These are phyloP conservation scores for Starmerella kuoi DNA, from an alignment of 805 yeast species.

Conservation along the genomic window DNA sequence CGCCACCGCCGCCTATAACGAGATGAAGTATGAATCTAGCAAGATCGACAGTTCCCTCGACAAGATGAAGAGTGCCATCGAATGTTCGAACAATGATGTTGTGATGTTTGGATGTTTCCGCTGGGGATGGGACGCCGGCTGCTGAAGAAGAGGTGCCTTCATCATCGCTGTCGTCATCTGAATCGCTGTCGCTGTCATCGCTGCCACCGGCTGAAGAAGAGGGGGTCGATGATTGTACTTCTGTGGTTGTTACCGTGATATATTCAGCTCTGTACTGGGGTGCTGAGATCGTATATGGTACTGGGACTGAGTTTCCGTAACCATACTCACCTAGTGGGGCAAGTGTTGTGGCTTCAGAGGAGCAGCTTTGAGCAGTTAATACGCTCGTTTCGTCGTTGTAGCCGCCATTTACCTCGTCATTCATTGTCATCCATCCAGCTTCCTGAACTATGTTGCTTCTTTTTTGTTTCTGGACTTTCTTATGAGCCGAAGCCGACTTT, in stretches of 20 bases:
- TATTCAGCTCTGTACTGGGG: constrained; percentile 3
- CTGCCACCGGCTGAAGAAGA: not conserved
- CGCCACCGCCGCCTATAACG: constrained; percentile 5
- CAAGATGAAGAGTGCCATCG: constrained; percentile 10
- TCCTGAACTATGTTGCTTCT: no score
- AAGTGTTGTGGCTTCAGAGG: not conserved
- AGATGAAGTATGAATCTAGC: constrained; percentile 4
- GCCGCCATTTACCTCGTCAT: constrained; percentile 12
- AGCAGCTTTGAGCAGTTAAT: not conserved
- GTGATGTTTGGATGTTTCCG: constrained; percentile 4
- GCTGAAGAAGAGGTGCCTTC: not conserved
- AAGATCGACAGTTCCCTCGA: constrained; percentile 10
- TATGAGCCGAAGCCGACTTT: not conserved
- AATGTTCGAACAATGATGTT: constrained; percentile 6
- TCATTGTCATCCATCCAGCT: constrained; percentile 17
- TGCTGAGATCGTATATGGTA: no score
- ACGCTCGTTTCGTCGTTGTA: constrained; percentile 6
- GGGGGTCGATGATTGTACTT: not conserved
- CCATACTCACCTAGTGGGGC: not conserved
- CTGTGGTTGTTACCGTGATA: constrained; percentile 6
- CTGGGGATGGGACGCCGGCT: not conserved
- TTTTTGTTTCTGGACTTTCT: not conserved
- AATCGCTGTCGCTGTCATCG: constrained; percentile 1
- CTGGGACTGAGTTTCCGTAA: not conserved
- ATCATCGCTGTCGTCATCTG: constrained; percentile 3